Percentiles rank a stretch among this genome's conserved stretches.
Evolutionary conservation across 1,284 basidiomycete species (phyloP).

Genomic region (Sporisorium graminicola): DNA sequence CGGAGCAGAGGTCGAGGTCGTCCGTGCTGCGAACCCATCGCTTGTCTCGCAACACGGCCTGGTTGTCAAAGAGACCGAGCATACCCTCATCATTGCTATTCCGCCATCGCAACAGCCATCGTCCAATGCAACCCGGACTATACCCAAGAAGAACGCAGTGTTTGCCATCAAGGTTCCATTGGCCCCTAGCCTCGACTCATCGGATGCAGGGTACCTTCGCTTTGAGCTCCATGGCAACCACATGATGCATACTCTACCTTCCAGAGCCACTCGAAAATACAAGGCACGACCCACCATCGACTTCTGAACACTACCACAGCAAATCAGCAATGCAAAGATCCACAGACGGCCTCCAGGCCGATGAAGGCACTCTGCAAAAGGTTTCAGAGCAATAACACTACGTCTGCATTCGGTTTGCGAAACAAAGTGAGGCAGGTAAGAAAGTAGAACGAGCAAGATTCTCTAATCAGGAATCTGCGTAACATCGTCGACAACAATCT

Average conservation of each 20-base stretch:
- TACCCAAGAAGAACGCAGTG: conserved; percentile 53
- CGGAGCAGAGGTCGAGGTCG: conserved; percentile 49
- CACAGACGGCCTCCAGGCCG: neutral
- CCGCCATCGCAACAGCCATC: conserved; percentile 1
- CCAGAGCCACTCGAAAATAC: conserved; percentile 50
- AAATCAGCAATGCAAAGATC: neutral
- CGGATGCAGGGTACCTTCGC: conserved; percentile 17
- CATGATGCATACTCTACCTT: conserved; percentile 53
- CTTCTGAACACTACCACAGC: conserved; percentile 11
- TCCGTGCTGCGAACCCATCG: conserved; percentile 46
- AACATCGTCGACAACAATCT: conserved; percentile 36
- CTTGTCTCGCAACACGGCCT: conserved; percentile 41
- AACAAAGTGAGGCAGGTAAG: too few relatives aligned
- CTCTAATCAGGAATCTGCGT: conserved; percentile 47
- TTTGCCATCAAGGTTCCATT: conserved; percentile 44
- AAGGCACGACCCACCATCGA: conserved; percentile 51
- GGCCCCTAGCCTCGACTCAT: neutral
- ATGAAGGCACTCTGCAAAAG: neutral
- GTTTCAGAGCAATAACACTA: too few relatives aligned
- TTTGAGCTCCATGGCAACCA: conserved; percentile 54
- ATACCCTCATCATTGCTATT: conserved; percentile 36
- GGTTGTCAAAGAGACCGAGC: conserved; percentile 50
- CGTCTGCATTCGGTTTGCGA: too few relatives aligned
- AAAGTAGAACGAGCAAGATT: too few relatives aligned
- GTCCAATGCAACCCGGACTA: conserved; percentile 20